Evolutionary conservation across 371 early-diverging fungal genomes (phyloP).

Genomic region (Mycotypha africana): DNA sequence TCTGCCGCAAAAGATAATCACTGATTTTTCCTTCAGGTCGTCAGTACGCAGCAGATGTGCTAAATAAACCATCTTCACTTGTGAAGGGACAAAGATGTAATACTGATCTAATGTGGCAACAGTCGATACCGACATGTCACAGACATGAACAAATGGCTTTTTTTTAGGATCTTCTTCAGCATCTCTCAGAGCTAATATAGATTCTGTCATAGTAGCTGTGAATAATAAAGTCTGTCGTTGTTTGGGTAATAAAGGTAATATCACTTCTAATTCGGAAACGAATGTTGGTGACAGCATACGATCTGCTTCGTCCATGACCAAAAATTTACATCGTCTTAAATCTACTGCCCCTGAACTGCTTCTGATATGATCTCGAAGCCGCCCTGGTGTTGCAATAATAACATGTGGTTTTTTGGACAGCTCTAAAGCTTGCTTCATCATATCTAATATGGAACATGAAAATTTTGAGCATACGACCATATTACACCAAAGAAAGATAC

Average conservation of each 20-base stretch:
- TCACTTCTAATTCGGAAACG: slow-evolving; percentile 75
- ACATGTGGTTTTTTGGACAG: slow-evolving; percentile 89
- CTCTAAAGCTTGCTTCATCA: slow-evolving; percentile 90
- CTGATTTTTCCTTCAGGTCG: slow-evolving; percentile 69
- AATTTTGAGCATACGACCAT: too few species aligned
- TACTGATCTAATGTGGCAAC: slow-evolving; percentile 86
- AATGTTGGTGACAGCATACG: slow-evolving; percentile 82
- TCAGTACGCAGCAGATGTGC: slow-evolving; percentile 69
- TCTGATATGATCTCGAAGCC: slow-evolving; percentile 90
- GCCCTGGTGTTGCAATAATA: slow-evolving; percentile 97
- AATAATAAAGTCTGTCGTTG: slow-evolving; percentile 91
- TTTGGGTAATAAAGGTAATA: slow-evolving; percentile 74
- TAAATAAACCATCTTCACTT: slow-evolving; percentile 89
- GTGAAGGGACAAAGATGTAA: slow-evolving; percentile 91
- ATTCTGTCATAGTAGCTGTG: slow-evolving; percentile 94
- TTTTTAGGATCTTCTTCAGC: slow-evolving; percentile 36
- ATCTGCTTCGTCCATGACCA: slow-evolving; percentile 99
- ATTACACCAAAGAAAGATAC: too few species aligned
- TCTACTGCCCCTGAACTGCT: slow-evolving; percentile 66
- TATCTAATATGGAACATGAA: too few species aligned
- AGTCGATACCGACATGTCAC: slow-evolving; percentile 71
- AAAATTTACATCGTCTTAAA: slow-evolving; percentile 49
- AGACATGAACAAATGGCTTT: slow-evolving; percentile 78
- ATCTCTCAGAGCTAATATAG: slow-evolving; percentile 59
- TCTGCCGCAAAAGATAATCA: slow-evolving; percentile 88